Evolutionary conservation across 768 basidiomycete genomes (phyloP), one percentile per base, ranked within the genome.

Genomic region (Boletales sp.): DNA sequence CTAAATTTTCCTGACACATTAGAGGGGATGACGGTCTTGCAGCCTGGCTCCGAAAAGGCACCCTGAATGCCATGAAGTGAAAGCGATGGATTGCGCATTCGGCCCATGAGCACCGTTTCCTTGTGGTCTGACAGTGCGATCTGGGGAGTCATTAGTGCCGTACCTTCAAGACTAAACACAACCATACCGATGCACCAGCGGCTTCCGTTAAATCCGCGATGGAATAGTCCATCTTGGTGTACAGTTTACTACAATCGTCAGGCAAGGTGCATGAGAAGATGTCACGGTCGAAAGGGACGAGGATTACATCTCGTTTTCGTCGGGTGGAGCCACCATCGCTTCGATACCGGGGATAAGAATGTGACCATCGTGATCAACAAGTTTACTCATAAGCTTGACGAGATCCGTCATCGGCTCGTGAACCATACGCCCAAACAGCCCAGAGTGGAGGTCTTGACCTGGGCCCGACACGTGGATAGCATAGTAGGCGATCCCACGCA

Each of bases 351-450:
- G 91, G 39, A 98, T 74, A 42, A 94, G 78, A 59, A 98, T 97
- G 39, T 82, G 76, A n/a, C 92, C 94, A 40, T 79, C 63, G 4
- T 80, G 74, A 39, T 81, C 79, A 47, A 97, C 94, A 40, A 97
- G 88, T 57, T 83, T 91, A 60, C 85, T 81, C 81, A 97, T 83
- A 55, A 97, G 72, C 40, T 70, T 64, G 64, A 97, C 76, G 44
- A 97, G 83, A 63, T 95, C 94, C 0, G 91, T 94, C 94, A 97
- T 95, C 13, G 94, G 94, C 67, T 89, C 87, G 62, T 90, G 85
- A 18, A 91, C 87, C 30, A 81, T 83, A 32, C 85, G 75, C 8
- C 91, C 90, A 63, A 90, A 92, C 29, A 85, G 76, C 47, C 94
- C 94, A 35, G 92, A 94, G 69, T 98, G 95, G 1, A 97, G 76